Percentiles rank a stretch among this genome's conserved stretches.
Conservation (phyloP, 805 yeast species). For the Lipomyces mesembrius region DNA sequence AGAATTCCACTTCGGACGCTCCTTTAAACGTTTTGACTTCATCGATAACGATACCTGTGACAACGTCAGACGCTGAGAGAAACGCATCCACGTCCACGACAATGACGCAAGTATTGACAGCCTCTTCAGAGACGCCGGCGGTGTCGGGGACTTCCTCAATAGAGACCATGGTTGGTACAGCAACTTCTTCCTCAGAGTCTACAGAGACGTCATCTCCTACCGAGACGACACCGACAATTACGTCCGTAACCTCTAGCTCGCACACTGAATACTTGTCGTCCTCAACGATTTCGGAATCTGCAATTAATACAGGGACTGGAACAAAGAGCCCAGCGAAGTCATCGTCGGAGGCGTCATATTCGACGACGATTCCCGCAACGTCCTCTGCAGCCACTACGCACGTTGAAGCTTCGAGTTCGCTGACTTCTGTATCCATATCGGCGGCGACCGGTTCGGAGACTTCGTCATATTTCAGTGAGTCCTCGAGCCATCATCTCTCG, state of each 20-base stretch:
- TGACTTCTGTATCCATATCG: neutral
- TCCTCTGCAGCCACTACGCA: neutral
- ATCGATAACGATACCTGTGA: neutral
- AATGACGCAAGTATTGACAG: neutral
- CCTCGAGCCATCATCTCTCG: neutral
- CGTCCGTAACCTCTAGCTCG: neutral
- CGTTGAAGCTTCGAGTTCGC: neutral
- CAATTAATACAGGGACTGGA: slow-evolving; percentile 1
- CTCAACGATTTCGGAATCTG: slow-evolving; percentile 10
- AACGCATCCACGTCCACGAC: neutral
- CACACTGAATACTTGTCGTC: slow-evolving; percentile 18
- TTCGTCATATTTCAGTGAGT: slow-evolving; percentile 13
- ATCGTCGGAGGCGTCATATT: neutral
- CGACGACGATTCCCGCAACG: neutral
- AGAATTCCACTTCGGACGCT: slow-evolving; percentile 6
- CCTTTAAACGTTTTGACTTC: neutral
- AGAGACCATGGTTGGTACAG: neutral
- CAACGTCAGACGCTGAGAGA: neutral
- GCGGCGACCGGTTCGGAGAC: slow-evolving; percentile 4
- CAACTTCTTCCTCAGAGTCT: slow-evolving; percentile 8
- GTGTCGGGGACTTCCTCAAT: neutral
- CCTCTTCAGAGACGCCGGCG: neutral
- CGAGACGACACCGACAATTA: neutral
- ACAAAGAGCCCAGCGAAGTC: neutral
- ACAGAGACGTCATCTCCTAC: neutral